Evolutionary conservation across 73 alveolate species (phyloP).

Genomic region (Strombidium stylifer): DNA sequence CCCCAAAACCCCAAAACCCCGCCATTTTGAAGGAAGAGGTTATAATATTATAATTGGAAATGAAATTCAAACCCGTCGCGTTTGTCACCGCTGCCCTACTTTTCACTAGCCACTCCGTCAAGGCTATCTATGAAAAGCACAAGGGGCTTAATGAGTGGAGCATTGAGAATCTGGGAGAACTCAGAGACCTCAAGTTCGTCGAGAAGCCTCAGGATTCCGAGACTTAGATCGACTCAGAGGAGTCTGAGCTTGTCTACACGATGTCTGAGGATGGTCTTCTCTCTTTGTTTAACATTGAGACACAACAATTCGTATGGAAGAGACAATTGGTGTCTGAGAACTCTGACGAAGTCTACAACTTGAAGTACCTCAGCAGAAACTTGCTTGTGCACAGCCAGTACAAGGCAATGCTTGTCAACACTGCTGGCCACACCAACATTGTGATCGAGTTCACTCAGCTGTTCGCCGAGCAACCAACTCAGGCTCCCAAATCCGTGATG

Average conservation of each 20-base stretch:
- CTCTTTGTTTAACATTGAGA: slow-evolving; percentile 26
- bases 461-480: slow-evolving; percentile 1
- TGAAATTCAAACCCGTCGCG: no score
- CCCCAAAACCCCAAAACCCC: no score
- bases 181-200: slow-evolving; percentile 9
- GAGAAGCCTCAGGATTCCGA: no score
- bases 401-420: slow-evolving; percentile 29
- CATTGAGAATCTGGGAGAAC: slow-evolving; percentile 21
- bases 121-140: slow-evolving; percentile 8
- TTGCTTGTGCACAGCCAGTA: slow-evolving; percentile 6
- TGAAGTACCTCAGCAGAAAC: slow-evolving; percentile 14
- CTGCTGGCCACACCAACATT: slow-evolving; percentile 25
- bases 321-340: slow-evolving; percentile 4
- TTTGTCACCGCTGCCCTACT: no score
- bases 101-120: no score
- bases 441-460: slow-evolving; percentile 6
- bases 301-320: slow-evolving; percentile 11
- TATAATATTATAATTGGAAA: no score
- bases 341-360: not conserved
- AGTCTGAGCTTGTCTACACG: slow-evolving; percentile 27
- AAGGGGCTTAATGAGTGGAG: slow-evolving; percentile 40
- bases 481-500: slow-evolving; percentile 16
- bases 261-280: slow-evolving; percentile 13
- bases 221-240: no score
- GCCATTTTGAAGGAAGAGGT: no score